Base-by-base conservation (phyloP, 176 grass and related monocot species). In the Phoenix roebelenii region DNA sequence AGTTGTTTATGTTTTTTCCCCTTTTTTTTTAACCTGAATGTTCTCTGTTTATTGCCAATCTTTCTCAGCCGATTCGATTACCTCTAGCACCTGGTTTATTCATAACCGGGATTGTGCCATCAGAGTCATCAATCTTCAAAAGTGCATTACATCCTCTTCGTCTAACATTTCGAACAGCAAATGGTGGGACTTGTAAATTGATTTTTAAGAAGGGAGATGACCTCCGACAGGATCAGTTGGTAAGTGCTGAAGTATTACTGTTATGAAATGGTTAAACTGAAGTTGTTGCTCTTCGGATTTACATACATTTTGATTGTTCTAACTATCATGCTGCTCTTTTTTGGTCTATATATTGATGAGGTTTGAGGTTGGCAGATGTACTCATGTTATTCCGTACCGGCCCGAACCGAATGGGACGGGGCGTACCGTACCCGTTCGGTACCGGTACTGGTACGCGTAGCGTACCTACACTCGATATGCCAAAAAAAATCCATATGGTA, bases 151-250 rank as follows among this genome's bases (percentile, higher is more conserved):
- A 77, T 82, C 92, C 87, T 64, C 75, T 97, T 62, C 78, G 82
- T 19, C 85, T 97, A 59, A 85, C 92, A 60, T 91, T 91, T 80
- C 83, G 80, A 58, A 90, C 87, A 3, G 61, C 60, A 77, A 97
- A 74, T 29, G 80, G 81, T 25, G 68, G 61, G 78, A 85, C 78
- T 69, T 90, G 74, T 23, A 97, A 91, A 72, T 71, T 90, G 51
- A 90, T 91, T 55, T 97, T 78, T 64, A 97, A 97, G 75, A 97
- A 91, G 70, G 93, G 93, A 12, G 93, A 91, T 70, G 87, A 97
- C 68, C 87, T 91, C 74, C 87, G 87, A 15, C 84, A 97, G 77
- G 92, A 97, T 91, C 92, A 97, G 52, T 69, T 97, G 83, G 92
- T 97, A 86, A 19, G 19, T 72, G 26, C 66, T 62, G 16, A 30